Base-by-base conservation (phyloP, 805 yeast species). In the Schwanniomyces polymorphus region DNA sequence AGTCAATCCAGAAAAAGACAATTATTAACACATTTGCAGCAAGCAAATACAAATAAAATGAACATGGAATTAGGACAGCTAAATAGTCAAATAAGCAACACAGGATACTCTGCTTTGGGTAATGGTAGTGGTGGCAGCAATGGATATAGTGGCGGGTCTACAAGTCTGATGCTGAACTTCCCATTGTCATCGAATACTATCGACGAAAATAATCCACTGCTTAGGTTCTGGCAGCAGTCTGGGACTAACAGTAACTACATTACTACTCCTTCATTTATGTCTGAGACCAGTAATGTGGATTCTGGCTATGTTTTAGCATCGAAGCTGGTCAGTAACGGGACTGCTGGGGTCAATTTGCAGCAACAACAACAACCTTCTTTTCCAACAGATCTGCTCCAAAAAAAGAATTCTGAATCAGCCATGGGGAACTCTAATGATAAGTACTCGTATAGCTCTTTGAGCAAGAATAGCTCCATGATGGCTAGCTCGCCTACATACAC, bases 401-500 rank as follows among this genome's bases (percentile, higher is more conserved):
- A 41, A 42, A 42, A 42, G 16, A 33, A 42, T 27, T 42, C 45
- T 7, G 45, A 42, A 35, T 21, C 45, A 16, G 27, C 29, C 14
- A 27, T 37, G n/a, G 27, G 34, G 7, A 16, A 18, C 1, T n/a
- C 23, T 12, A 41, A 29, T 11, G 29, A 16, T 12, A 31, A 31
- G 27, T 33, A 31, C n/a, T 31, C 44, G 2, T 41, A 18, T 7
- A 21, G n/a, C 21, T 7, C 17, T 14, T 31, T 14, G 21, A 21
- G 43, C 17, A 42, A 45, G 38, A 16, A 38, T 23, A 47, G 52
- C 12, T 40, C 57, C 7, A 56, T 65, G 58, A 66, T 59, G 45
- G 55, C 60, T 29, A 61, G 64, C 48, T 65, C 70, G 1, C 67
- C 69, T 6, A 63, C 67, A 47, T 68, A 67, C 48, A 56, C 53